These are phyloP conservation scores for Fusarium penzigii DNA, from an alignment of 2,329 filamentous ascomycete genomes.

Conservation along the genomic window DNA sequence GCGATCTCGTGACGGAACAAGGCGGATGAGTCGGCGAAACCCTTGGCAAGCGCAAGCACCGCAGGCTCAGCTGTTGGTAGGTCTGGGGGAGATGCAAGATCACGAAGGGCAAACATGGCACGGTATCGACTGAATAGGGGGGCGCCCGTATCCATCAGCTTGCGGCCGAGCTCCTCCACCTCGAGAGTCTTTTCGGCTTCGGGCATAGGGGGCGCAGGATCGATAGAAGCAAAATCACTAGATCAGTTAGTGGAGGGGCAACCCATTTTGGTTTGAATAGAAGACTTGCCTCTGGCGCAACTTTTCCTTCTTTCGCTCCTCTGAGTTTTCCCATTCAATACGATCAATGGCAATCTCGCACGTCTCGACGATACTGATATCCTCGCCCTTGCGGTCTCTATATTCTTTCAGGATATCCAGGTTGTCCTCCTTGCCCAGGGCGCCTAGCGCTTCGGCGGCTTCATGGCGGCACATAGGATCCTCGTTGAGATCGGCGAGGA, in stretches of 20 bases:
- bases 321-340: constrained; percentile 88
- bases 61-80: constrained; percentile 88
- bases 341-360: constrained; percentile 95
- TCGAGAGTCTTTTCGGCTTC: constrained; percentile 69
- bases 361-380: constrained; percentile 84
- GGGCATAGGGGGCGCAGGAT: constrained; percentile 87
- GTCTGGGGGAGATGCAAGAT: constrained; percentile 90
- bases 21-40: constrained; percentile 82
- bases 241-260: constrained; percentile 31
- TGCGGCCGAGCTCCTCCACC: constrained; percentile 74
- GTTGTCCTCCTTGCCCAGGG: constrained; percentile 74
- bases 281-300: constrained; percentile 72
- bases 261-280: constrained; percentile 15
- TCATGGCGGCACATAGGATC: constrained; percentile 96
- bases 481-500: constrained; percentile 77
- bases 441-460: constrained; percentile 91
- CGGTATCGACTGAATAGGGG: constrained; percentile 92
- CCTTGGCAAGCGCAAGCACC: constrained; percentile 80
- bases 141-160: constrained; percentile 73
- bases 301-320: constrained; percentile 70
- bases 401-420: constrained; percentile 72
- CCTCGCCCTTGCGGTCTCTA: constrained; percentile 74
- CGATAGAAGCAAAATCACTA: constrained; percentile 93
- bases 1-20: constrained; percentile 98
- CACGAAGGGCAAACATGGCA: constrained; percentile 96